These are phyloP conservation scores for Nicotiana undulata DNA, from an alignment of 257 asterid species.

Conservation along the genomic window DNA sequence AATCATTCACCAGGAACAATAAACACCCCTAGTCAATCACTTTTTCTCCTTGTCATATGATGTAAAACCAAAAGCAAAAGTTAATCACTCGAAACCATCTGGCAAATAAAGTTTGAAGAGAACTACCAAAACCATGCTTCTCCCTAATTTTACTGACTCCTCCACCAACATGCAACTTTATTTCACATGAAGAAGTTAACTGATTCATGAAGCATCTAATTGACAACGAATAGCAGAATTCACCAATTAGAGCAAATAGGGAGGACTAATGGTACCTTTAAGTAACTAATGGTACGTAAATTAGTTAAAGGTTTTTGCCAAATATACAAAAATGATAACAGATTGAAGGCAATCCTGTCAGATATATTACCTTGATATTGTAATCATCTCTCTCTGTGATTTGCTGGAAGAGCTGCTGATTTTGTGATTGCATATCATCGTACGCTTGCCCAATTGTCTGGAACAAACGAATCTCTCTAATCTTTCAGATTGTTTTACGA, in stretches of 20 bases:
- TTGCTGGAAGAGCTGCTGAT: conserved; percentile 94
- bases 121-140: background rate
- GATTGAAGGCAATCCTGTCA: background rate
- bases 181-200: background rate
- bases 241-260: conserved; percentile 3
- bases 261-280: background rate
- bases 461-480: conserved; percentile 19
- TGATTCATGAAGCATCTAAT: background rate
- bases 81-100: background rate
- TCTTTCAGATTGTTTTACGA: conserved; percentile 5
- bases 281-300: background rate
- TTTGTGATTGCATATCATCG: conserved; percentile 96
- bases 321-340: background rate
- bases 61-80: background rate
- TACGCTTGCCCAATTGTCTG: conserved; percentile 98
- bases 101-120: background rate
- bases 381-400: conserved; percentile 94
- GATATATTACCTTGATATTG: conserved; percentile 62
- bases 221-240: background rate
- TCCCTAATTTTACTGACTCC: background rate
- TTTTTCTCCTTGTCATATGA: background rate
- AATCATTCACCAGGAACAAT: background rate
- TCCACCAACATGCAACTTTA: background rate
- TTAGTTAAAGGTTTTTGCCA: background rate
- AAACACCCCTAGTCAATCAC: background rate